Percentiles rank a stretch among this genome's conserved stretches.
These are phyloP conservation scores for Globisporangium alternatum DNA, from an alignment of 352 stramenopile genomes.

Conservation along the genomic window DNA sequence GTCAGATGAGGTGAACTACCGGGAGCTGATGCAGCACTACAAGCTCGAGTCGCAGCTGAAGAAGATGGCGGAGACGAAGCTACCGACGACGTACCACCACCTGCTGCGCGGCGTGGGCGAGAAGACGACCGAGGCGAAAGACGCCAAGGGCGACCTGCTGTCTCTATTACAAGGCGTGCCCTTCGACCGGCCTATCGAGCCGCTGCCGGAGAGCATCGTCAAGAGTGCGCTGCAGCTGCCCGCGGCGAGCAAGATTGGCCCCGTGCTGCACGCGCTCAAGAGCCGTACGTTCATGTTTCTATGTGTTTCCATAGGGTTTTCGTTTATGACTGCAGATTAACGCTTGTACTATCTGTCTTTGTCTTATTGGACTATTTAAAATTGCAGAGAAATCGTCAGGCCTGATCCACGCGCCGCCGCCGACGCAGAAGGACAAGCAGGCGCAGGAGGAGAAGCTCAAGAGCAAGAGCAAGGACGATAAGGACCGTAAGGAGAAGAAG, in stretches of 20 bases:
- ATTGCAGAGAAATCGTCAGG: conserved; percentile 38
- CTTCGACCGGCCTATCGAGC: conserved; percentile 79
- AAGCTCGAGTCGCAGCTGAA: conserved; percentile 55
- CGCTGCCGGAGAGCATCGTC: conserved; percentile 62
- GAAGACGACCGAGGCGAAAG: conserved; percentile 24
- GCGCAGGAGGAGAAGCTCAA: conserved; percentile 48
- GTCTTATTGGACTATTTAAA: not conserved
- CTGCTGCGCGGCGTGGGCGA: conserved; percentile 67
- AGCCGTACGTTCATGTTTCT: conserved; percentile 22
- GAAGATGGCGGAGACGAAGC: conserved; percentile 56
- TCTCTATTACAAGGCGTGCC: conserved; percentile 63
- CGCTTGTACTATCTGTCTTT: not conserved
- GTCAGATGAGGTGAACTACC: conserved; percentile 54
- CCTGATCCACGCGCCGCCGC: conserved; percentile 63
- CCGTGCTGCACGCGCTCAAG: conserved; percentile 44
- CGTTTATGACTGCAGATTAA: not conserved
- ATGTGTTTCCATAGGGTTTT: not conserved
- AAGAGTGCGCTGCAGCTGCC: conserved; percentile 72
- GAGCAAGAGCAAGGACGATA: conserved; percentile 57
- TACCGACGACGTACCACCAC: conserved; percentile 72
- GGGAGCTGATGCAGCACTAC: conserved; percentile 62
- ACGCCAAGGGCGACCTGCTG: conserved; percentile 58
- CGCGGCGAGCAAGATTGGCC: conserved; percentile 51
- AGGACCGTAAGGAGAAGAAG: conserved; percentile 79
- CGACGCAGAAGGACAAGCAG: conserved; percentile 32